Evolutionary conservation across 495 filamentous ascomycete genomes (phyloP), one percentile per base, ranked within the genome.

Genomic region (Stereocaulon alpinum): DNA sequence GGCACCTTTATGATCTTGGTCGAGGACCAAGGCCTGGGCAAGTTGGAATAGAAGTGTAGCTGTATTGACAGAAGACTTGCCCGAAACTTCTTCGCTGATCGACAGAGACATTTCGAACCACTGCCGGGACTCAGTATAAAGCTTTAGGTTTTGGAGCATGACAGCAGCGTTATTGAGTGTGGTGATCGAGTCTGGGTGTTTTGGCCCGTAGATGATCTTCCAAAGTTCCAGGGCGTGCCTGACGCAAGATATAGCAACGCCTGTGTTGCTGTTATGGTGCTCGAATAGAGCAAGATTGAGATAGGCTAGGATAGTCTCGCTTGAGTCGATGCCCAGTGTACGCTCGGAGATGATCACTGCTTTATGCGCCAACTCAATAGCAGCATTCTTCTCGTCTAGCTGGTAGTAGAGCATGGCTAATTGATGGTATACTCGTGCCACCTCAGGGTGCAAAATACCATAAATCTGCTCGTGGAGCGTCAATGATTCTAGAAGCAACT

Each of bases 391-490:
- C 76, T 99, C 93, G 44, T 96, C 93, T 14, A 95, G 82, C 70
- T 91, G 86, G 72, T 89, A 96, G 74, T 95, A 96, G 45, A 97
- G 79, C 80, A 93, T 94, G 7, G 94, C 95, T 32, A 99, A 78
- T 42, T 86, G 87, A 71, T 94, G 88, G 75, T 99, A 99, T 40
- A 95, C 85, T 70, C 92, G 83, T 56, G 92, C 91, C 64, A 97
- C 91, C 73, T 99, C 94, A 12, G 94, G 90, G 70, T 99, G 94
- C 24, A 99, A 79, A 43, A 96, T 91, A 59, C 94, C 94, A 67
- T 99, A 99, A 67, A 99, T 96, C 72, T 99, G 94, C 74, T 99
- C 94, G 67, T 99, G 90, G 34, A 99, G 79, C 49, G 93, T 95
- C 61, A 99, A 77, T 22, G 91, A 95, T 70, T 99, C 94, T 48